Conservation (phyloP, 169 alveolate species). For the Plasmodium chabaudi region DNA sequence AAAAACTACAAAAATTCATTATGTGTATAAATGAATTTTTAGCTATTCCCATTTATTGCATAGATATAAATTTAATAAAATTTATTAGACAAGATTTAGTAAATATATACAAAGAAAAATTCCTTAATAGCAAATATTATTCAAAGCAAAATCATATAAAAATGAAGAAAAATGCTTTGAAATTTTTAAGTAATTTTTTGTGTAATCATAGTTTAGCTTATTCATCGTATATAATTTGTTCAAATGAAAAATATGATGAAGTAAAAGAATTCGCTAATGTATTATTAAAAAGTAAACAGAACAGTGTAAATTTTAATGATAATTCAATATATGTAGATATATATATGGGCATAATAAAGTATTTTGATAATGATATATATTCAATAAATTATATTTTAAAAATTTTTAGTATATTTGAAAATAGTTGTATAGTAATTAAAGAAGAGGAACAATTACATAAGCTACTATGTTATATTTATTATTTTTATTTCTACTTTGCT, state of each 20-base stretch:
- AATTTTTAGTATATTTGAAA: conserved; percentile 23
- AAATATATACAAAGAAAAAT: conserved; percentile 32
- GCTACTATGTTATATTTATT: conserved; percentile 26
- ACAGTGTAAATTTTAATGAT: conserved; percentile 39
- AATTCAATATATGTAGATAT: conserved; percentile 5
- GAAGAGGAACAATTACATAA: conserved; percentile 7
- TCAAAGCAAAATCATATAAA: conserved; percentile 40
- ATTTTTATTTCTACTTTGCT: conserved; percentile 22
- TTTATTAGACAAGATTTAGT: conserved; percentile 22
- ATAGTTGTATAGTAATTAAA: conserved; percentile 4
- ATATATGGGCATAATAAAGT: conserved; percentile 34
- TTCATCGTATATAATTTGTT: conserved; percentile 54
- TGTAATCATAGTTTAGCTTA: conserved; percentile 25
- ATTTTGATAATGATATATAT: conserved; percentile 60
- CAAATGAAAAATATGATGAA: conserved; percentile 54
- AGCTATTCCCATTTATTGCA: conserved; percentile 49
- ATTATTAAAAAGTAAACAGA: conserved; percentile 39
- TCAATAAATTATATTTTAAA: conserved; percentile 26
- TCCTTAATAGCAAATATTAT: conserved; percentile 27
- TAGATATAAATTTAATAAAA: conserved; percentile 17
- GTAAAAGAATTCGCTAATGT: conserved; percentile 51
- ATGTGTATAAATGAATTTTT: conserved; percentile 48
- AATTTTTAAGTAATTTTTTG: conserved; percentile 50
- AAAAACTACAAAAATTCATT: conserved; percentile 1
- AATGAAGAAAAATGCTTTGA: conserved; percentile 62